Percentiles rank a stretch among this genome's conserved stretches.
These are phyloP conservation scores for Excoecaria cochinchinensis DNA, from an alignment of 345 rosid species.

Conservation along the genomic window DNA sequence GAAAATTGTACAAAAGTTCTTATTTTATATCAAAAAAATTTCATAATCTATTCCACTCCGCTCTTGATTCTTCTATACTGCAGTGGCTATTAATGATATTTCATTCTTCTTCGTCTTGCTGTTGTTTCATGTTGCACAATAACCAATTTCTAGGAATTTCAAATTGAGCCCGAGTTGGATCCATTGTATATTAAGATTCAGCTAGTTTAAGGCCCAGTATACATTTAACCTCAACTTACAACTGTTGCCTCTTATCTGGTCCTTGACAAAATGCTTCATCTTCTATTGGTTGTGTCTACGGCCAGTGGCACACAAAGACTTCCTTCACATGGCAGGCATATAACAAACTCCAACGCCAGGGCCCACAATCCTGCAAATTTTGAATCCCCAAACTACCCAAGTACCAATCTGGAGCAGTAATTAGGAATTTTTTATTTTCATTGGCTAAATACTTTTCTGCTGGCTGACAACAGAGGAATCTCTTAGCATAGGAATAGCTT, in stretches of 20 bases:
- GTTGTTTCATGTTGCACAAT: no score
- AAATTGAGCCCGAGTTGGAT: no score
- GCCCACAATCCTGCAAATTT: background rate
- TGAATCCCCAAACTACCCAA: conserved; percentile 1
- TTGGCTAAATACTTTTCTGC: background rate
- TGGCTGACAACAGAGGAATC: background rate
- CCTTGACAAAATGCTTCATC: background rate
- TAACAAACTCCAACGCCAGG: conserved; percentile 3
- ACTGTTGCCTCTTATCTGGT: background rate
- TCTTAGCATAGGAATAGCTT: background rate
- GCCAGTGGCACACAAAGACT: background rate
- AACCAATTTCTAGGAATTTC: no score
- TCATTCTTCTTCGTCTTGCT: no score
- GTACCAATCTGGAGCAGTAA: background rate
- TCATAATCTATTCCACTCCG: background rate
- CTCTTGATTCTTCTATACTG: background rate
- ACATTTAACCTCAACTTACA: no score
- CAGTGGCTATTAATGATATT: no score
- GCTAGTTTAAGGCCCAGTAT: no score
- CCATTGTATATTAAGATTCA: no score
- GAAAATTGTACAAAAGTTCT: background rate
- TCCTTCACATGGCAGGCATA: conserved; percentile 18
- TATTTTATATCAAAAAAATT: background rate
- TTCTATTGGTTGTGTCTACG: background rate
- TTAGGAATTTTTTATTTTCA: background rate